phyloP scores from a whole-genome alignment of 2,329 filamentous ascomycete species.

The Aaosphaeria arxii region DNA sequence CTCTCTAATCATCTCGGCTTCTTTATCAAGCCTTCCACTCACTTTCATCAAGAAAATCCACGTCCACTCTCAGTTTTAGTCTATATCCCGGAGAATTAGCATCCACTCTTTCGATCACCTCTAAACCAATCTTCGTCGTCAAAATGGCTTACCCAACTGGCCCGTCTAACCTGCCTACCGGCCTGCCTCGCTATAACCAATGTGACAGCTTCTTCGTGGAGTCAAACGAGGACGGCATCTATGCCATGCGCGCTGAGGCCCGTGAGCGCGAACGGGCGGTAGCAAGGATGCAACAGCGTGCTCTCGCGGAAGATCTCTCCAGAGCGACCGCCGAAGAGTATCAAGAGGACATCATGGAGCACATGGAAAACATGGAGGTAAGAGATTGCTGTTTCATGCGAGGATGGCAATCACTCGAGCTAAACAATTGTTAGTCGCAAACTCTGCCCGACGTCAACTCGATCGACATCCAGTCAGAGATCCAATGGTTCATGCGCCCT shows the following conservation, averaged over 20 bases:
- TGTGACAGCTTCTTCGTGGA: constrained; percentile 70
- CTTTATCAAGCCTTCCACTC: constrained; percentile 39
- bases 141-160: constrained; percentile 56
- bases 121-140: constrained; percentile 23
- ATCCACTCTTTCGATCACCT: constrained; percentile 41
- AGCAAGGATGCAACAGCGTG: constrained; percentile 79
- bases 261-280: constrained; percentile 76
- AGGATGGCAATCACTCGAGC: constrained; percentile 12
- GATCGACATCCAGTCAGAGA: constrained; percentile 98
- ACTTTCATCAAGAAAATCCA: constrained; percentile 22
- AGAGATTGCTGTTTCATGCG: constrained; percentile 1
- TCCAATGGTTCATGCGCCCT: constrained; percentile 99
- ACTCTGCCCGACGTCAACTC: constrained; percentile 94
- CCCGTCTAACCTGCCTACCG: constrained; percentile 11
- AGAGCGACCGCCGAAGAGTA: constrained; percentile 84
- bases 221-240: constrained; percentile 53
- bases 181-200: constrained; percentile 54
- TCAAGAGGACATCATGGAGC: constrained; percentile 86
- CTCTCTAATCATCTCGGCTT: constrained; percentile 45
- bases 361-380: constrained; percentile 94
- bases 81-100: constrained; percentile 47
- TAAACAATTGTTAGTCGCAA: constrained; percentile 57
- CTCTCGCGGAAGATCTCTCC: constrained; percentile 85
- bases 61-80: constrained; percentile 6
- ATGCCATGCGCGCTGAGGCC: constrained; percentile 60